Percentiles rank a stretch among this genome's conserved stretches.
phyloP scores from a whole-genome alignment of 257 asterid genomes.

The Ligustrum vulgare region DNA sequence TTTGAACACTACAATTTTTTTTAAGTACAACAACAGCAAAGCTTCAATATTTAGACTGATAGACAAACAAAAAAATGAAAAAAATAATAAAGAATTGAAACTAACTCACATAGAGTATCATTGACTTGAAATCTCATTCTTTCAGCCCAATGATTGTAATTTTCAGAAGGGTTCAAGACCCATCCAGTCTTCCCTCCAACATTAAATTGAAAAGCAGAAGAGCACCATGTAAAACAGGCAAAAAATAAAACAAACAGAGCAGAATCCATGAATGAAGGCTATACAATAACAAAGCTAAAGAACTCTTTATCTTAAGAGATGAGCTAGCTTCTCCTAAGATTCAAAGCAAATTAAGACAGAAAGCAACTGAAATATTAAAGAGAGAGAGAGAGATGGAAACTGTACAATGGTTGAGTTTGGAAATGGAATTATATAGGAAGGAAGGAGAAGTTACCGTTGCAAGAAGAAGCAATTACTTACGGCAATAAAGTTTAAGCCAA shows the following conservation, averaged over 20 bases:
- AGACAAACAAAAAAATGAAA: neutral
- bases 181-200: slow-evolving; percentile 45
- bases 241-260: neutral
- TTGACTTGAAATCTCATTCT: slow-evolving; percentile 37
- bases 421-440: neutral
- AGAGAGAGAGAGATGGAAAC: slow-evolving; percentile 1
- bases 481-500: neutral
- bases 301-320: too few relatives aligned
- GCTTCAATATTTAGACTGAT: neutral
- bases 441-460: neutral
- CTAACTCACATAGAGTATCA: slow-evolving; percentile 36
- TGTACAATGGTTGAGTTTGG: neutral
- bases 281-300: neutral
- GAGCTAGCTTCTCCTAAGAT: too few relatives aligned
- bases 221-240: slow-evolving; percentile 3
- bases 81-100: neutral
- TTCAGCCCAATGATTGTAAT: slow-evolving; percentile 37
- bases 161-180: slow-evolving; percentile 32
- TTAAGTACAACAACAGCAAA: too few relatives aligned
- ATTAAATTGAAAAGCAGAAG: slow-evolving; percentile 17
- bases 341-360: neutral
- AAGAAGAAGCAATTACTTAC: neutral
- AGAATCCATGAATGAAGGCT: neutral
- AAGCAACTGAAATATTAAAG: neutral
- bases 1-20: slow-evolving; percentile 40